Percentiles rank a stretch among this genome's conserved stretches.
Evolutionary conservation across 1,284 basidiomycete genomes (phyloP).

Genomic region (Cystobasidium pallidum): DNA sequence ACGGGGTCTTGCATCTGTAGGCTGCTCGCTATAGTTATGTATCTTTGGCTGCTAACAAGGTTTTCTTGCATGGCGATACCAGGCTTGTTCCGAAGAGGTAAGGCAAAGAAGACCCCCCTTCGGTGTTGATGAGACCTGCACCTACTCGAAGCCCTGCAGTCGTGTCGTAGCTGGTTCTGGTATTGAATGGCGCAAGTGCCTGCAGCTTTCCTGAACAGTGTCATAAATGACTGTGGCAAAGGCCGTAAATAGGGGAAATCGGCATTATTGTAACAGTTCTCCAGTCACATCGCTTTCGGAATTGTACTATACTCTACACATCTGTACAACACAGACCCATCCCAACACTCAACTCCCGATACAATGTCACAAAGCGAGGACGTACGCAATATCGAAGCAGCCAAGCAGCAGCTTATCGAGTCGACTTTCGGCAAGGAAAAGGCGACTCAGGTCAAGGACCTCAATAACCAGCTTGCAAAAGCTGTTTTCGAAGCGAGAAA

Average conservation of each 20-base stretch:
- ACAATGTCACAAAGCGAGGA: conserved; percentile 22
- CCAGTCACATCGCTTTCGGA: too few species aligned
- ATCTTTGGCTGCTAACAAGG: neutral
- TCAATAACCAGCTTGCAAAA: conserved; percentile 34
- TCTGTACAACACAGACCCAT: neutral
- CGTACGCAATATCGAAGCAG: neutral
- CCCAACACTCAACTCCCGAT: neutral
- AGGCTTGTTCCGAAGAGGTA: conserved; percentile 1
- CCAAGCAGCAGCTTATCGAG: conserved; percentile 25
- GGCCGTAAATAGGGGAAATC: neutral
- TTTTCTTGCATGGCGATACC: neutral
- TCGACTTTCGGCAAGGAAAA: conserved; percentile 28
- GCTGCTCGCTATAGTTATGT: neutral
- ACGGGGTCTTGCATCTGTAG: neutral
- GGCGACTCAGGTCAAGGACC: conserved; percentile 18
- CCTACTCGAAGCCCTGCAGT: neutral
- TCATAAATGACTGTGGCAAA: neutral
- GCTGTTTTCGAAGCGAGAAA: conserved; percentile 39
- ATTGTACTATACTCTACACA: too few species aligned
- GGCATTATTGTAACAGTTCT: neutral
- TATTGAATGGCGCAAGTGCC: too few species aligned
- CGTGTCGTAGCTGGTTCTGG: too few species aligned
- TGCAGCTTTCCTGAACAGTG: neutral
- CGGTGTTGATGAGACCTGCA: neutral
- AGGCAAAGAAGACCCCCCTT: conserved; percentile 12